Percentiles rank a stretch among this genome's conserved stretches.
Evolutionary conservation across 257 asterid species (phyloP).

Genomic region (Phtheirospermum japonicum): DNA sequence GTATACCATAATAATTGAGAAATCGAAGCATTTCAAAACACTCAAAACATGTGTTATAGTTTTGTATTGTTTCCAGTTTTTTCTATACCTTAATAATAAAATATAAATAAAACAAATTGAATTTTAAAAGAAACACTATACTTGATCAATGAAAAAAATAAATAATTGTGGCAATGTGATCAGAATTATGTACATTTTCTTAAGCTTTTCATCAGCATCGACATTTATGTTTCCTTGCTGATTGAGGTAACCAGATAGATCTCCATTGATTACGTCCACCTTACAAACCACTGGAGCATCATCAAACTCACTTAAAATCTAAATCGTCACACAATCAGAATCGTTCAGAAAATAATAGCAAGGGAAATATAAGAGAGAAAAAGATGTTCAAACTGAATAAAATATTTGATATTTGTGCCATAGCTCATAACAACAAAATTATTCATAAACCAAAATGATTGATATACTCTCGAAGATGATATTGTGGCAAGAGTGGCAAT

Average conservation of each 20-base stretch:
- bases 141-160: too few species aligned
- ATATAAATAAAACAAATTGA: too few species aligned
- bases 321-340: neutral
- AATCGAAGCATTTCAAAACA: too few species aligned
- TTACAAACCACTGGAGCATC: conserved; percentile 69
- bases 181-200: too few species aligned
- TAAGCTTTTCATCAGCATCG: conserved; percentile 78
- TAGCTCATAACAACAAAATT: neutral
- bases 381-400: neutral
- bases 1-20: too few species aligned
- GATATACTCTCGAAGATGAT: conserved; percentile 63
- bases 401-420: neutral
- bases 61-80: too few species aligned
- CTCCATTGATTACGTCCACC: conserved; percentile 58
- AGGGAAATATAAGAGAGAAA: neutral
- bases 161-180: too few species aligned
- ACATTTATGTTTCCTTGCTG: conserved; percentile 46
- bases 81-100: too few species aligned
- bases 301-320: conserved; percentile 65
- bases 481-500: conserved; percentile 73
- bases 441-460: neutral
- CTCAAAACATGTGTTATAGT: too few species aligned
- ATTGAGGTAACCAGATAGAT: conserved; percentile 59
- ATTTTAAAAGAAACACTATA: too few species aligned
- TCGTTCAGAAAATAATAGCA: neutral